Conservation (phyloP, 306 rosid genomes). For the Quillaja saponaria region DNA sequence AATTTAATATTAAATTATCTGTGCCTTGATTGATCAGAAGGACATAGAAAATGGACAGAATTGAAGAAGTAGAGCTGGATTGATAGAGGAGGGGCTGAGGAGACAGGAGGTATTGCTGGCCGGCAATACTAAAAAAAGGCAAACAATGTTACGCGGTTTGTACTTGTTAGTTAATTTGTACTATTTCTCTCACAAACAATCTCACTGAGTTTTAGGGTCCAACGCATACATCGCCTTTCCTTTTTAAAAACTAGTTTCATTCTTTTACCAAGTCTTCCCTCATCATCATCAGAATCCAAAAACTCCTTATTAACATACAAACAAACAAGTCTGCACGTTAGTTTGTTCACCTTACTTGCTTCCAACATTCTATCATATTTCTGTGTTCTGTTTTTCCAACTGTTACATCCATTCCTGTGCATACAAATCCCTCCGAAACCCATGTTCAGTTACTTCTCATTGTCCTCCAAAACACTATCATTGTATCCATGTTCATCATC, state of each 20-base stretch:
- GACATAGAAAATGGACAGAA: no score
- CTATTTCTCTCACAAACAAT: constrained; percentile 18
- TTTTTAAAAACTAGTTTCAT: constrained; percentile 10
- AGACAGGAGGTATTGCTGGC: background rate
- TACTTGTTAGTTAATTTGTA: background rate
- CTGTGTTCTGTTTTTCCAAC: constrained; percentile 27
- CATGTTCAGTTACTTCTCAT: constrained; percentile 19
- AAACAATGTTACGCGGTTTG: constrained; percentile 4
- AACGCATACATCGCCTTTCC: constrained; percentile 48
- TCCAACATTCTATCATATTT: constrained; percentile 29
- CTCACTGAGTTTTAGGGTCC: constrained; percentile 26
- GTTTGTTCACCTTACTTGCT: constrained; percentile 29
- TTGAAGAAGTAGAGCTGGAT: no score
- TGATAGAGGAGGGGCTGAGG: background rate
- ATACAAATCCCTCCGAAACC: constrained; percentile 20
- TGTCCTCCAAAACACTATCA: background rate
- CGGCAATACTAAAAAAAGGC: background rate
- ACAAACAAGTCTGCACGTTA: constrained; percentile 44
- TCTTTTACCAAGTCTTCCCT: constrained; percentile 42
- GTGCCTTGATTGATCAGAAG: no score
- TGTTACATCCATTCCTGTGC: constrained; percentile 13
- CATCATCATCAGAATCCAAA: constrained; percentile 4
- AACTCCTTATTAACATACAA: constrained; percentile 1
- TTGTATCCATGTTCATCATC: background rate
- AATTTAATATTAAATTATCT: no score